phyloP scores from a whole-genome alignment of 2,329 filamentous ascomycete genomes.

The Plectosphaerella sp. region DNA sequence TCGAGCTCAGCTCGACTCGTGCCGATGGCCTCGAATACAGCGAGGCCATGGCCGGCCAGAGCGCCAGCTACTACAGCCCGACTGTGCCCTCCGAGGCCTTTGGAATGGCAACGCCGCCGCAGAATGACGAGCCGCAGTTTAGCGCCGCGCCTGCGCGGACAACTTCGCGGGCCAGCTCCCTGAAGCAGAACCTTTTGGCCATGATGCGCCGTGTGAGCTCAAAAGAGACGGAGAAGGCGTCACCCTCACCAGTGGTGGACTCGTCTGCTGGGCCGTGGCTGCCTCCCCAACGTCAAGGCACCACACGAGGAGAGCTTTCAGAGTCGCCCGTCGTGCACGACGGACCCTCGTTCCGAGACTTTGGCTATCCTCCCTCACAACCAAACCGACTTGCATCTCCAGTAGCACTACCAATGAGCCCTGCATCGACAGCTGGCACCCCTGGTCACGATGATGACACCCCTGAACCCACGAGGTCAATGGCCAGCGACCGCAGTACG shows the following conservation, averaged over 20 bases:
- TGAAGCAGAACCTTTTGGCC: slow-evolving; percentile 28
- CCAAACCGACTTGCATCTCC: background rate
- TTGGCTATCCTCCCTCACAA: background rate
- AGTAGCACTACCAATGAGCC: background rate
- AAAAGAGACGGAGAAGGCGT: slow-evolving; percentile 4
- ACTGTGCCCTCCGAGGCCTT: slow-evolving; percentile 35
- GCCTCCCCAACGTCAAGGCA: background rate
- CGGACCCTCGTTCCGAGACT: background rate
- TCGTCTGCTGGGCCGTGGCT: background rate
- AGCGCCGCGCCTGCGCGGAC: slow-evolving; percentile 12
- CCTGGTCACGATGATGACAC: background rate
- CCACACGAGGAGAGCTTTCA: background rate
- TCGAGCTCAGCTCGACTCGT: slow-evolving; percentile 11
- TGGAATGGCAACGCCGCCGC: slow-evolving; percentile 28
- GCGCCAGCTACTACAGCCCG: slow-evolving; percentile 36
- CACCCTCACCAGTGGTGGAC: background rate
- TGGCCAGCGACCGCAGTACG: background rate
- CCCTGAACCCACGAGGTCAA: background rate
- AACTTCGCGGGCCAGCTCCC: slow-evolving; percentile 26
- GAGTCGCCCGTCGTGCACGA: background rate
- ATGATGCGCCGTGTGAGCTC: slow-evolving; percentile 27
- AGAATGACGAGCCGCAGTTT: slow-evolving; percentile 8
- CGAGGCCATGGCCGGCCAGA: slow-evolving; percentile 16
- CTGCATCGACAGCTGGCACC: background rate
- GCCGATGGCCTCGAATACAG: slow-evolving; percentile 12